Conservation (phyloP, 1,284 basidiomycete genomes). For the Malassezia psittaci region DNA sequence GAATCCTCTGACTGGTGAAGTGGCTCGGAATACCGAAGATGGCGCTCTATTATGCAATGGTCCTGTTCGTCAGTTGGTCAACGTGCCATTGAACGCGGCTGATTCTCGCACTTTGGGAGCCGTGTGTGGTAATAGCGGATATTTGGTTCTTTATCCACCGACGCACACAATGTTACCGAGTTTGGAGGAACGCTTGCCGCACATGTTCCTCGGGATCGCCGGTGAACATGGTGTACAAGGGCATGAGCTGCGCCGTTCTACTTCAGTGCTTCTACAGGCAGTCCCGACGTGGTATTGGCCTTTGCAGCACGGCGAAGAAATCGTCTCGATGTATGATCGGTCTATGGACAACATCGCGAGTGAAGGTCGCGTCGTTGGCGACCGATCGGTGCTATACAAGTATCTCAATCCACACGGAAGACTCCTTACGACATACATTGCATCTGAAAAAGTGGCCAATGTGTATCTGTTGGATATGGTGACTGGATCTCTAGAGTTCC, state of each 20-base stretch:
- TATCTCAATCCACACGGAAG: slow-evolving; percentile 76
- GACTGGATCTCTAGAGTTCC: slow-evolving; percentile 63
- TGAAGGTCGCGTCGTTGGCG: slow-evolving; percentile 67
- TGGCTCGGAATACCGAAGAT: slow-evolving; percentile 20
- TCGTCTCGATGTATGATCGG: slow-evolving; percentile 21
- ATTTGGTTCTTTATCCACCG: slow-evolving; percentile 24
- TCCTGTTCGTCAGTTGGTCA: neutral
- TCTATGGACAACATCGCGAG: slow-evolving; percentile 21
- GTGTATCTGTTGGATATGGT: slow-evolving; percentile 67
- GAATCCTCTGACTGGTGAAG: slow-evolving; percentile 40
- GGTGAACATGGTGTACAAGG: slow-evolving; percentile 19
- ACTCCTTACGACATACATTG: slow-evolving; percentile 57
- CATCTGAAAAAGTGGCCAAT: slow-evolving; percentile 49
- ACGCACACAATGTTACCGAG: slow-evolving; percentile 23
- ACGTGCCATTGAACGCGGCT: slow-evolving; percentile 16
- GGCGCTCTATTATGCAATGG: slow-evolving; percentile 2
- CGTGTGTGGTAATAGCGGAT: slow-evolving; percentile 54
- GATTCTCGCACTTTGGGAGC: slow-evolving; percentile 54
- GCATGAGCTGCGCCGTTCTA: slow-evolving; percentile 17
- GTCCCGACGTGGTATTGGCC: slow-evolving; percentile 25
- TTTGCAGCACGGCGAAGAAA: slow-evolving; percentile 23
- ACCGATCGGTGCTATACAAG: slow-evolving; percentile 83
- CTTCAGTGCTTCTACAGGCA: neutral
- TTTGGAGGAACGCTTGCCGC: slow-evolving; percentile 20
- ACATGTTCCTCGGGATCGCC: slow-evolving; percentile 22